Evolutionary conservation across 2,329 filamentous ascomycete species (phyloP).

Genomic region (Fusarium abutilonis): DNA sequence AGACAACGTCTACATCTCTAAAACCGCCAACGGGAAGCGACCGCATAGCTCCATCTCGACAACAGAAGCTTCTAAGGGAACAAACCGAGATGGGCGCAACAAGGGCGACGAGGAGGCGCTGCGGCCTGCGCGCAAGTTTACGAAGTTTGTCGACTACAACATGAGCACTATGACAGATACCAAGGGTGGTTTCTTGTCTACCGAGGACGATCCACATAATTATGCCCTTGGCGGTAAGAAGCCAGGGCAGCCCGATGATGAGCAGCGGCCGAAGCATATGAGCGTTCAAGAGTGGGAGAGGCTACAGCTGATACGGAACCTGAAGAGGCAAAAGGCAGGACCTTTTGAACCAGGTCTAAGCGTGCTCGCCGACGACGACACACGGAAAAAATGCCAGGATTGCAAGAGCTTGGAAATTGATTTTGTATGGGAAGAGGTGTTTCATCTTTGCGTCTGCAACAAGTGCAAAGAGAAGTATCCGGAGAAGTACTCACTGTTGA

Average conservation of each 20-base stretch:
- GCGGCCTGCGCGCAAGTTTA: slow-evolving; percentile 84
- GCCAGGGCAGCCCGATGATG: slow-evolving; percentile 48
- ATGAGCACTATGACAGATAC: slow-evolving; percentile 98
- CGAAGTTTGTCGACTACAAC: slow-evolving; percentile 96
- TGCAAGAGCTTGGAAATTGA: slow-evolving; percentile 89
- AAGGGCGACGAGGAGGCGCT: slow-evolving; percentile 62
- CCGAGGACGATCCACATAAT: slow-evolving; percentile 91
- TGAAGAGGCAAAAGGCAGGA: slow-evolving; percentile 78
- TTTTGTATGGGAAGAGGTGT: slow-evolving; percentile 91
- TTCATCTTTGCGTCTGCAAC: slow-evolving; percentile 78
- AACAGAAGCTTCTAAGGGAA: slow-evolving; percentile 59
- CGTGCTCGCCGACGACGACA: slow-evolving; percentile 69
- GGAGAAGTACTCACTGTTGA: slow-evolving; percentile 93
- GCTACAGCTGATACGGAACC: slow-evolving; percentile 75
- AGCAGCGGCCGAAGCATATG: slow-evolving; percentile 85
- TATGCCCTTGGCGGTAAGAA: slow-evolving; percentile 68
- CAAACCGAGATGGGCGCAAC: slow-evolving; percentile 74
- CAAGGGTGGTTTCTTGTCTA: slow-evolving; percentile 92
- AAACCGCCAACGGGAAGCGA: slow-evolving; percentile 69
- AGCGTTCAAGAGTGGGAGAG: slow-evolving; percentile 91
- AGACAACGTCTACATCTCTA: slow-evolving; percentile 67
- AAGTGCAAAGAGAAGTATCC: slow-evolving; percentile 88
- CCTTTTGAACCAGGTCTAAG: slow-evolving; percentile 92
- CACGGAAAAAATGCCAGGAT: slow-evolving; percentile 81
- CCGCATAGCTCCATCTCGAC: slow-evolving; percentile 70